Percentiles rank a stretch among this genome's conserved stretches.
These are phyloP conservation scores for Kockovaella imperatae DNA, from an alignment of 768 basidiomycete genomes.

Conservation along the genomic window DNA sequence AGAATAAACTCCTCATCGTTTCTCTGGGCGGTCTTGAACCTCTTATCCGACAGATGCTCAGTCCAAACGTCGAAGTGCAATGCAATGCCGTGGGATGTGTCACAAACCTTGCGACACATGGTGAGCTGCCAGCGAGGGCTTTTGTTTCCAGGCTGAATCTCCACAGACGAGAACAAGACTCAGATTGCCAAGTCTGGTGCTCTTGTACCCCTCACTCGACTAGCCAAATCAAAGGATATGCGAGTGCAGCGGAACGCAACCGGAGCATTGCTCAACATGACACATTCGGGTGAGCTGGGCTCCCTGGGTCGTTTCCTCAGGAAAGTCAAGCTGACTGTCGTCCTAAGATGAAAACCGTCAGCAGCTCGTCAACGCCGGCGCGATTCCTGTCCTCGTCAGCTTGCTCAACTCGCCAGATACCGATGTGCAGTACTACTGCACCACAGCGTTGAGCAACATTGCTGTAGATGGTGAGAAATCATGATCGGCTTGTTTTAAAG, in stretches of 20 bases:
- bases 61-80: constrained; percentile 97
- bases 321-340: constrained; percentile 1
- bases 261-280: constrained; percentile 97
- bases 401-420: constrained; percentile 92
- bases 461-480: constrained; percentile 86
- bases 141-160: not conserved
- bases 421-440: constrained; percentile 99
- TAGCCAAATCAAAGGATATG: constrained; percentile 98
- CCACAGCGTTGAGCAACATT: constrained; percentile 95
- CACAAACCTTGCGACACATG: constrained; percentile 96
- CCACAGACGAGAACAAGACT: constrained; percentile 93
- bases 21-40: constrained; percentile 96
- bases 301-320: not conserved
- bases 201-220: constrained; percentile 88
- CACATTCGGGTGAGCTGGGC: constrained; percentile 74
- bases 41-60: constrained; percentile 96
- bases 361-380: constrained; percentile 95
- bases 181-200: constrained; percentile 99
- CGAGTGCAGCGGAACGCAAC: constrained; percentile 97
- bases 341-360: constrained; percentile 93
- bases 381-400: constrained; percentile 92
- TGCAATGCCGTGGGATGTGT: constrained; percentile 99
- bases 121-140: constrained; percentile 49
- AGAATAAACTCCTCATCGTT: constrained; percentile 98
- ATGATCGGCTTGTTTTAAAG: too few relatives aligned